Conservation (phyloP, 2,329 filamentous ascomycete genomes). For the Talaromyces sp. region DNA sequence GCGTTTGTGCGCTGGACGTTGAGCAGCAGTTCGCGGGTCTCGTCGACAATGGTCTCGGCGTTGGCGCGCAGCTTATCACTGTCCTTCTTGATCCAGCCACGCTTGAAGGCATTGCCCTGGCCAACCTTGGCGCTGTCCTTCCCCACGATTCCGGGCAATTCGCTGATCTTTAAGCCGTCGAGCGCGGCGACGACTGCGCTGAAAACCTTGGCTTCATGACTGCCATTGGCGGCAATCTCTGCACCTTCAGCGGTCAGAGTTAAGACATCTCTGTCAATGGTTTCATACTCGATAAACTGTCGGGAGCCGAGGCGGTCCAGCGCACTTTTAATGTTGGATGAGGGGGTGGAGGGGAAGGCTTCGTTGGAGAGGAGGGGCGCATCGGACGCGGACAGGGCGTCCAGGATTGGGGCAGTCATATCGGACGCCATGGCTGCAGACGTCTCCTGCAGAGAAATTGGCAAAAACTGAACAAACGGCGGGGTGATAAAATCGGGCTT, state of each 20-base stretch:
- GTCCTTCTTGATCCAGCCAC: constrained; percentile 69
- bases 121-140: constrained; percentile 65
- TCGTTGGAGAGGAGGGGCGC: constrained; percentile 67
- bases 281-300: constrained; percentile 84
- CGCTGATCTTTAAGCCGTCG: constrained; percentile 79
- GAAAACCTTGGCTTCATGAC: constrained; percentile 81
- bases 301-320: constrained; percentile 83
- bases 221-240: constrained; percentile 72
- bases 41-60: constrained; percentile 76
- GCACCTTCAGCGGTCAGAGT: constrained; percentile 74
- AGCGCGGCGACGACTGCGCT: constrained; percentile 70
- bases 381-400: constrained; percentile 64
- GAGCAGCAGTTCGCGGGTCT: constrained; percentile 74
- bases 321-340: constrained; percentile 77
- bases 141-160: constrained; percentile 58
- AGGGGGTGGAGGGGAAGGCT: constrained; percentile 68
- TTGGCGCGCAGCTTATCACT: constrained; percentile 57
- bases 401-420: constrained; percentile 66
- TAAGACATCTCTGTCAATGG: constrained; percentile 76
- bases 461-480: constrained; percentile 11
- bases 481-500: constrained; percentile 13
- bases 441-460: constrained; percentile 28
- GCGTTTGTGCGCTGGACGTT: constrained; percentile 71
- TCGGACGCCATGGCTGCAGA: constrained; percentile 53
- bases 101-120: constrained; percentile 90